These are phyloP conservation scores for Bullera alba DNA, from an alignment of 768 basidiomycete genomes.

Conservation along the genomic window DNA sequence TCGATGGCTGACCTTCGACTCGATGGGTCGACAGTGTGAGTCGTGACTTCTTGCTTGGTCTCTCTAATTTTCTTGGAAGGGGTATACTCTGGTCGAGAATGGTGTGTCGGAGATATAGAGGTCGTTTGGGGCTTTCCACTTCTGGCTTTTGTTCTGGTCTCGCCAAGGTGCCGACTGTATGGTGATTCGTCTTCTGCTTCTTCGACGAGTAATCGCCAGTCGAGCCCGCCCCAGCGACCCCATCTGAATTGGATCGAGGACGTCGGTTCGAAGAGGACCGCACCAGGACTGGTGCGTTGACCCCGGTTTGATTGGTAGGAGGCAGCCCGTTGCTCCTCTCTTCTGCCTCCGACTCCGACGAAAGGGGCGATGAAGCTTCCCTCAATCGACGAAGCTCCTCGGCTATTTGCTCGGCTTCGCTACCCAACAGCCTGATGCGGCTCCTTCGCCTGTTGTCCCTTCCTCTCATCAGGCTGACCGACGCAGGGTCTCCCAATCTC, in stretches of 20 bases:
- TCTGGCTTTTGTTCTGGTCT: not conserved
- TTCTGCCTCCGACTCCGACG: too few relatives aligned
- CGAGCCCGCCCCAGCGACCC: not conserved
- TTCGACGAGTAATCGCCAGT: not conserved
- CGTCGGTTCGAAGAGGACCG: too few relatives aligned
- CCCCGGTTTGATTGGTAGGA: too few relatives aligned
- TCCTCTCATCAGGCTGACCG: constrained; percentile 12
- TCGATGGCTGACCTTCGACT: not conserved
- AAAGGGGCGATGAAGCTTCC: too few relatives aligned
- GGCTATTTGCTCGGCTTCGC: constrained; percentile 4
- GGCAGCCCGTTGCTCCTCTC: too few relatives aligned
- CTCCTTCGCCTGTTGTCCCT: constrained; percentile 16
- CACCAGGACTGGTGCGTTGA: too few relatives aligned
- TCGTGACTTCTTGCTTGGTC: constrained; percentile 3
- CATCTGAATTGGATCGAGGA: constrained; percentile 1
- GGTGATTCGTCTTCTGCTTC: not conserved
- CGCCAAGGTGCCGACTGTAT: too few relatives aligned
- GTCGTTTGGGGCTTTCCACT: not conserved
- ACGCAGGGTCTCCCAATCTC: too few relatives aligned
- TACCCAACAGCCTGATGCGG: constrained; percentile 9
- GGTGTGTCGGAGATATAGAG: constrained; percentile 5
- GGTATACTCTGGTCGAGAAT: constrained; percentile 1
- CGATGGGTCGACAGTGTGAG: constrained; percentile 8
- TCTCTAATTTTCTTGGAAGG: not conserved
- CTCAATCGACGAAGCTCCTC: constrained; percentile 1